Percentiles rank a stretch among this genome's conserved stretches.
phyloP scores from a whole-genome alignment of 805 yeast genomes.

The Cyberlindnera bimundalis region DNA sequence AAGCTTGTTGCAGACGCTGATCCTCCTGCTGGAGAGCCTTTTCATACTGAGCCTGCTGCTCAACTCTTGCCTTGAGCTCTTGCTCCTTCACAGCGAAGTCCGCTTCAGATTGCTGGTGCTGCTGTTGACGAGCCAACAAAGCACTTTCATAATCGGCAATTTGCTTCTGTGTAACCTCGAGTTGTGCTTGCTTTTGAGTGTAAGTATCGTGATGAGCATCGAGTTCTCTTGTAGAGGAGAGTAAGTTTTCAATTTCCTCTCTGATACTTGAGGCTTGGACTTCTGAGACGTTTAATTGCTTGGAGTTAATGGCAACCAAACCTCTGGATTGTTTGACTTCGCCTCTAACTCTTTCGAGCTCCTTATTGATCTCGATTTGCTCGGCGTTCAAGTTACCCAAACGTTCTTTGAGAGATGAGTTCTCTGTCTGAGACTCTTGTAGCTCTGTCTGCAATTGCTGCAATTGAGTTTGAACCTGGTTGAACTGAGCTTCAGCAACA shows the following conservation, averaged over 20 bases:
- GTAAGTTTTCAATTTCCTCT: constrained; percentile 36
- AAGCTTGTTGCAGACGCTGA: constrained; percentile 32
- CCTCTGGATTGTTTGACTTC: constrained; percentile 63
- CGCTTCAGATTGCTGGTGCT: constrained; percentile 16
- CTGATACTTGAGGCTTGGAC: constrained; percentile 43
- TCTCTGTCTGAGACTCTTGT: constrained; percentile 67
- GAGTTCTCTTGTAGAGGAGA: constrained; percentile 32
- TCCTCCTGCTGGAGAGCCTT: constrained; percentile 36
- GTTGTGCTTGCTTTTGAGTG: constrained; percentile 33
- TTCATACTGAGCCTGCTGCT: constrained; percentile 36
- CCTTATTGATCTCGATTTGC: constrained; percentile 53
- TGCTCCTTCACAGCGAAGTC: constrained; percentile 20
- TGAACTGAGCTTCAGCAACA: constrained; percentile 73
- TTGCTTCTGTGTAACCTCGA: constrained; percentile 28
- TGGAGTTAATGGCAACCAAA: constrained; percentile 58
- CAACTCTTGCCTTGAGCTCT: constrained; percentile 32
- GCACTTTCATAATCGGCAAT: constrained; percentile 37
- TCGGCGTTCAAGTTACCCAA: constrained; percentile 66
- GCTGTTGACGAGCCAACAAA: constrained; percentile 30
- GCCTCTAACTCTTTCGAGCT: constrained; percentile 46
- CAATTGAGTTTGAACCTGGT: constrained; percentile 63
- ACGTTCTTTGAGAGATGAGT: constrained; percentile 61
- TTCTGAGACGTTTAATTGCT: constrained; percentile 67
- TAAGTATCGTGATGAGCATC: constrained; percentile 38
- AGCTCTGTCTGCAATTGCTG: constrained; percentile 56